Conservation (phyloP, 2,329 filamentous ascomycete genomes). For the Bimuria novae-zelandiae region DNA sequence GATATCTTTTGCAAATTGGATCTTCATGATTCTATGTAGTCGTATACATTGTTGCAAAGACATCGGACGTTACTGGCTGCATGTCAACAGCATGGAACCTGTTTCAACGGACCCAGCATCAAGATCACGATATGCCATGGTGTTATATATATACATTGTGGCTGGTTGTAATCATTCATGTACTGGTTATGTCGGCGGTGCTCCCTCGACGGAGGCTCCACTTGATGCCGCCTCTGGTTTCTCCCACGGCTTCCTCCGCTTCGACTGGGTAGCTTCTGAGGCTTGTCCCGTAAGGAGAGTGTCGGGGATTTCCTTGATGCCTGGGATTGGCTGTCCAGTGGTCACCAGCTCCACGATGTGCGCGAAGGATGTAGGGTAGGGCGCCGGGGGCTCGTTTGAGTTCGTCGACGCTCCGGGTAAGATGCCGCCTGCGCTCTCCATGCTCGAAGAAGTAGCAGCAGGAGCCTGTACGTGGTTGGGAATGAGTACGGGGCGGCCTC, state of each 20-base stretch:
- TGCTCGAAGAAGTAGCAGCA: constrained; percentile 14
- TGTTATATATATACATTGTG: too few relatives aligned
- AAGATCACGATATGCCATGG: too few relatives aligned
- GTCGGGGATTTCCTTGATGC: constrained; percentile 84
- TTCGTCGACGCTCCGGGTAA: constrained; percentile 27
- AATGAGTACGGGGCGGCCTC: constrained; percentile 25
- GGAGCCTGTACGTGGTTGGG: constrained; percentile 24
- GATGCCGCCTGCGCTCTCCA: constrained; percentile 25
- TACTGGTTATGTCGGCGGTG: not conserved
- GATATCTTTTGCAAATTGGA: too few relatives aligned
- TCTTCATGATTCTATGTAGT: too few relatives aligned
- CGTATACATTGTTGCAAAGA: too few relatives aligned
- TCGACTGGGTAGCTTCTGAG: constrained; percentile 57
- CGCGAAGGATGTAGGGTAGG: constrained; percentile 81
- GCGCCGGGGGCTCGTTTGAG: constrained; percentile 55
- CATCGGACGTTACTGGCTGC: too few relatives aligned
- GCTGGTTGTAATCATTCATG: not conserved
- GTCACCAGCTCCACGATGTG: constrained; percentile 86
- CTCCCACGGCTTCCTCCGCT: constrained; percentile 80
- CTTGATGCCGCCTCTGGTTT: constrained; percentile 50
- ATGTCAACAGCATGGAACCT: too few relatives aligned
- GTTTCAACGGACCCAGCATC: too few relatives aligned
- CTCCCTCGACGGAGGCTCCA: not conserved
- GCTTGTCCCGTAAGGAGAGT: constrained; percentile 75
- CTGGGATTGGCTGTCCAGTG: constrained; percentile 79